Base-by-base conservation (phyloP, 1,284 basidiomycete genomes). In the Pterulicium gracile region DNA sequence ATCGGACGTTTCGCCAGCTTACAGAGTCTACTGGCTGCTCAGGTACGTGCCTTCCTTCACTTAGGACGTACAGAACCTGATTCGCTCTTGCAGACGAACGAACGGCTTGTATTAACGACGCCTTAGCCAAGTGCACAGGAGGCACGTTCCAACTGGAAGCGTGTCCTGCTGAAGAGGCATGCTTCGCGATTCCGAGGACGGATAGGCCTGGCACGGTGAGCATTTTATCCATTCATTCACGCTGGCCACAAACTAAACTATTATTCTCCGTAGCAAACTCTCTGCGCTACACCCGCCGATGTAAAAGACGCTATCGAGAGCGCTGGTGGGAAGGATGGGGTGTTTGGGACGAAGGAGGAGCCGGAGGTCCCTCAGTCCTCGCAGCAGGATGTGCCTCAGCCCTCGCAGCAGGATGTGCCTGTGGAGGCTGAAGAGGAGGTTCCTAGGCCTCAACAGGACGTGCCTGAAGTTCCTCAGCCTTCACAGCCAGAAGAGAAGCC, bases 131-230 rank as follows among this genome's bases (percentile, higher is more conserved):
- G 15, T 78, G 75, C 54, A 52, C 55, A 2, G 61, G 66, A 48
- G 61, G 62, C 3, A 57, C 58, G 24, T 77, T 73, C 68, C 52
- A 65, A 34, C 54, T 58, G 0, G 53, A 63, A 22, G 42, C 47
- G 7, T 77, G 75, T 49, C 49, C 59, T 0, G 54, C 58, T 14
- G 56, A 56, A 3, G 58, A 65, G 27, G 53, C 56, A 4, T 77
- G 75, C 56, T 76, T 75, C 49, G 73, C 71, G 12, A 49, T 77
- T 18, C 76, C 75, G 1, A 62, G 61, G 3, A 49, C 69, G 13
- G 58, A 50, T 3, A 46, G 49, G n/a, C 52, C 57, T n/a, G 74
- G 74, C 48, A 66, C 65, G 10, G 75, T 77, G 55, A 47, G 71
- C 62, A 10, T 19, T 15, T n/a, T 24, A 18, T 43, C 5, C 17